Conservation (phyloP, 106 monocot species). For the Dioscorea zingiberensis region DNA sequence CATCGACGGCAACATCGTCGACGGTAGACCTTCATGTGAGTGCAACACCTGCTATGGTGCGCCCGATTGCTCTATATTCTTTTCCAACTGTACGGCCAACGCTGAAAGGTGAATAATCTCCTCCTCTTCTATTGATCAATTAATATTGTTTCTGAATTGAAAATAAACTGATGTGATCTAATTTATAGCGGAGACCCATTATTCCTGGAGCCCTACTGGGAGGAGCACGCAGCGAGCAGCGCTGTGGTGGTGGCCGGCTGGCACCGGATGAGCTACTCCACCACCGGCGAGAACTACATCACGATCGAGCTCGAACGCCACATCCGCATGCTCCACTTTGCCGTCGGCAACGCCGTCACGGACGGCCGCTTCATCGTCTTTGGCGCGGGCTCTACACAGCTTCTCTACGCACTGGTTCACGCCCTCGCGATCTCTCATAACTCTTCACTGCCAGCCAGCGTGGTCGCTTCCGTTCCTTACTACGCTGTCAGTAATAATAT, state of each 20-base stretch:
- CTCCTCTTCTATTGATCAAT: not conserved
- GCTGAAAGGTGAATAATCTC: conserved; percentile 28
- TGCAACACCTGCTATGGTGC: conserved; percentile 74
- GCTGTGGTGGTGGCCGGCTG: conserved; percentile 62
- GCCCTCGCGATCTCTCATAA: conserved; percentile 36
- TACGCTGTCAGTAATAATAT: conserved; percentile 29
- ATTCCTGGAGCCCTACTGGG: conserved; percentile 84
- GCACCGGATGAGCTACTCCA: conserved; percentile 72
- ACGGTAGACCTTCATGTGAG: conserved; percentile 48
- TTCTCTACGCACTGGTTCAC: conserved; percentile 61
- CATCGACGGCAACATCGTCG: conserved; percentile 42
- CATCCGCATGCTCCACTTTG: conserved; percentile 58
- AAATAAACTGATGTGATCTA: too few relatives aligned
- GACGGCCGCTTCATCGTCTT: conserved; percentile 53
- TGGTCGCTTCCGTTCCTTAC: conserved; percentile 60
- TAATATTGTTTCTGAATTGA: too few relatives aligned
- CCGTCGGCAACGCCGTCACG: conserved; percentile 60
- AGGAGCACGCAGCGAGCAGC: conserved; percentile 33
- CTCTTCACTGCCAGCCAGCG: conserved; percentile 28
- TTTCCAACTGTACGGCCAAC: conserved; percentile 46
- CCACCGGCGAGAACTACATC: conserved; percentile 24
- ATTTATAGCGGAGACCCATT: conserved; percentile 66
- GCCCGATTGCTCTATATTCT: conserved; percentile 42
- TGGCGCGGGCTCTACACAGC: conserved; percentile 69
- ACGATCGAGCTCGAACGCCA: conserved; percentile 57